Conservation (phyloP, 345 rosid species). For the Rhizophora apiculata region DNA sequence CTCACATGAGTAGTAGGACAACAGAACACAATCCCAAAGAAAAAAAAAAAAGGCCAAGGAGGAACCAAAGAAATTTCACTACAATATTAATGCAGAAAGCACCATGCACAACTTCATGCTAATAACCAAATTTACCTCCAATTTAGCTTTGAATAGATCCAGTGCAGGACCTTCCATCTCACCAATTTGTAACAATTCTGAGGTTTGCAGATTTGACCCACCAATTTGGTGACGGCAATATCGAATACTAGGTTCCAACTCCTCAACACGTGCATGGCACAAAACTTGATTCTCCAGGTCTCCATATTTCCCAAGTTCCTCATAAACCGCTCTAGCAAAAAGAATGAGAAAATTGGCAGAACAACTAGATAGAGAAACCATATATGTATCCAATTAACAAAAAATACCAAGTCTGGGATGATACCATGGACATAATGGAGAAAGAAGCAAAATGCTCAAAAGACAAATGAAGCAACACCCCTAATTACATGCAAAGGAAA, state of each 20-base stretch:
- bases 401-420: neutral
- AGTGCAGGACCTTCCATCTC: constrained; percentile 99
- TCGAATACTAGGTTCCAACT: constrained; percentile 89
- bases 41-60: neutral
- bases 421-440: neutral
- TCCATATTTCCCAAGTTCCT: constrained; percentile 97
- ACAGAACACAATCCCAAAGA: neutral
- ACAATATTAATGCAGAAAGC: neutral
- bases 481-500: neutral
- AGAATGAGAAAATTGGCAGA: neutral
- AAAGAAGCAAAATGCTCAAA: neutral
- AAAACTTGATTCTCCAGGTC: constrained; percentile 91
- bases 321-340: constrained; percentile 80
- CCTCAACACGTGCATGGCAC: constrained; percentile 95
- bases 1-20: neutral
- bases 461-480: neutral
- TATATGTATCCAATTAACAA: neutral
- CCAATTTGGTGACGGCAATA: constrained; percentile 97
- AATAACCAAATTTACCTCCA: constrained; percentile 57
- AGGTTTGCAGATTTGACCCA: constrained; percentile 76
- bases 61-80: constrained; percentile 1
- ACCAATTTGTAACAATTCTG: constrained; percentile 85
- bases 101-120: constrained; percentile 2
- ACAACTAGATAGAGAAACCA: neutral
- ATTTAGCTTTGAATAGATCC: constrained; percentile 90